Conservation (phyloP, 257 asterid genomes). For the Capsicum chinense region DNA sequence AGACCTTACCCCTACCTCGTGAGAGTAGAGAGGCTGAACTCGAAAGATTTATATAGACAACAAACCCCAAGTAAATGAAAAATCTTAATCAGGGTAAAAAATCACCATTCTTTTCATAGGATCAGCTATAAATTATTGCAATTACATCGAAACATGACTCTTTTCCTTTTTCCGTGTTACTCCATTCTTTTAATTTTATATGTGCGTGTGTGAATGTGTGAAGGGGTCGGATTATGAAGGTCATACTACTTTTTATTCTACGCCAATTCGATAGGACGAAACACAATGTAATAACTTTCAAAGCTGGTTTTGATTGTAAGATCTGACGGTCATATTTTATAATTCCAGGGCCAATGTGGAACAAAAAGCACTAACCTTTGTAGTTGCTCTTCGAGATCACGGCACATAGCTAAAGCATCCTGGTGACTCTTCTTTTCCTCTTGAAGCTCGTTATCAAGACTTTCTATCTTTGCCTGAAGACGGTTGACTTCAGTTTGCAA, state of each 20-base stretch:
- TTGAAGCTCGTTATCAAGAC: slow-evolving; percentile 66
- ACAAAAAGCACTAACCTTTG: slow-evolving; percentile 54
- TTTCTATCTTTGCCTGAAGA: slow-evolving; percentile 61
- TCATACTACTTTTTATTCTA: neutral
- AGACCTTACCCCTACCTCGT: too few relatives aligned
- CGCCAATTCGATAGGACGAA: neutral
- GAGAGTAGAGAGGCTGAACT: too few relatives aligned
- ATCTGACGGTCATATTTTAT: neutral
- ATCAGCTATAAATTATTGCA: neutral
- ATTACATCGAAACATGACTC: neutral
- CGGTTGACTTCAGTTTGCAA: slow-evolving; percentile 67
- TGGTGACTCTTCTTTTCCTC: slow-evolving; percentile 70
- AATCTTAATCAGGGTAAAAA: slow-evolving; percentile 12
- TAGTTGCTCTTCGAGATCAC: slow-evolving; percentile 71
- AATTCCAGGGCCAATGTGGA: neutral
- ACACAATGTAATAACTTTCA: neutral
- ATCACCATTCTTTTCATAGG: too few relatives aligned
- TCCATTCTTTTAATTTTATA: neutral
- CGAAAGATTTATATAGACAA: neutral
- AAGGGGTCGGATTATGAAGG: neutral
- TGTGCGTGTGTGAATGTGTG: neutral
- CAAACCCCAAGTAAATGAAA: neutral
- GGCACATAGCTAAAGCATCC: slow-evolving; percentile 63
- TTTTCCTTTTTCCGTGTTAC: neutral
- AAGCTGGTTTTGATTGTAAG: neutral